A percentile compares a stretch with the other conserved stretches of the same genome.
Conservation (phyloP, 2,329 filamentous ascomycete genomes). For the Phymatotrichopsis omnivora region DNA sequence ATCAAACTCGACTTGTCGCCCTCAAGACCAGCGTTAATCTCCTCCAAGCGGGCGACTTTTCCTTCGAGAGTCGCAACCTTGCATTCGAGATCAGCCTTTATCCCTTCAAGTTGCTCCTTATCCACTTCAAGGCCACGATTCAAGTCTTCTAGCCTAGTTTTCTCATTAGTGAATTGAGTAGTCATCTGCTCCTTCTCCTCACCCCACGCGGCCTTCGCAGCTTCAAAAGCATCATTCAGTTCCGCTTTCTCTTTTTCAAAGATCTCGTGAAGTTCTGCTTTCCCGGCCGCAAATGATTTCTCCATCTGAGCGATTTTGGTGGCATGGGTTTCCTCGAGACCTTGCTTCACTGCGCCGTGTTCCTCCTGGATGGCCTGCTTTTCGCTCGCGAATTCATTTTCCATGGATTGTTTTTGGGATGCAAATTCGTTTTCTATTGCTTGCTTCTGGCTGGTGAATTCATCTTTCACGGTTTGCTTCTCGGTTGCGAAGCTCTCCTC, state of each 20-base stretch:
- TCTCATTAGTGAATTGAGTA: constrained; percentile 25
- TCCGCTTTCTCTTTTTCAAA: constrained; percentile 41
- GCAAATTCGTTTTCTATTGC: constrained; percentile 23
- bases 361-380: constrained; percentile 28
- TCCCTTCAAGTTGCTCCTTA: constrained; percentile 35
- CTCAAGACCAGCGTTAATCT: constrained; percentile 32
- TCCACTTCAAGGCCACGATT: constrained; percentile 33
- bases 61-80: constrained; percentile 34
- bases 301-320: constrained; percentile 33
- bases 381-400: constrained; percentile 35
- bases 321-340: constrained; percentile 33
- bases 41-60: constrained; percentile 19
- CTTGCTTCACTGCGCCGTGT: constrained; percentile 23
- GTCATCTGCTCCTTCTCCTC: constrained; percentile 35
- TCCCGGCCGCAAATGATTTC: constrained; percentile 35
- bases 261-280: constrained; percentile 39
- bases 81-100: constrained; percentile 24
- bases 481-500: constrained; percentile 34
- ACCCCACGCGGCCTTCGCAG: constrained; percentile 38
- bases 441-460: constrained; percentile 34
- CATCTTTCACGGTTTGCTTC: constrained; percentile 36
- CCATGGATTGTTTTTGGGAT: constrained; percentile 22
- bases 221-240: constrained; percentile 37
- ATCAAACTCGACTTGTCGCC: constrained; percentile 34
- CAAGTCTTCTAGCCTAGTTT: constrained; percentile 17